phyloP scores from a whole-genome alignment of 495 filamentous ascomycete genomes.

The Daldinia decipiens region DNA sequence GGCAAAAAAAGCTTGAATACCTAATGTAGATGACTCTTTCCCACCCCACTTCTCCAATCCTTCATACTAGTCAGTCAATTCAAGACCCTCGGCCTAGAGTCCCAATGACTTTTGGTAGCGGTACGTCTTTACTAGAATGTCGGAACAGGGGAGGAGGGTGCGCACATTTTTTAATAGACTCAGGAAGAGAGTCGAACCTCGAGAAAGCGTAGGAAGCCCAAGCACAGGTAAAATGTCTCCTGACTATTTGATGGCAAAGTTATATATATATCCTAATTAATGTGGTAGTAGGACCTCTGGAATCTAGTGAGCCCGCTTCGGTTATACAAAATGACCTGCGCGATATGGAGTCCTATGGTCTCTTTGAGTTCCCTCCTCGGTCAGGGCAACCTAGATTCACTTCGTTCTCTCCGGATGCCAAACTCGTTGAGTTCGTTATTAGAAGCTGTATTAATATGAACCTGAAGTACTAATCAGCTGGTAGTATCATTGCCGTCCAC shows the following conservation, averaged over 20 bases:
- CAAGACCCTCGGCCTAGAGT: neutral
- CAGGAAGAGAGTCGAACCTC: neutral
- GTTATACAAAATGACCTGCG: too few relatives aligned
- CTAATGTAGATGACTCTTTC: neutral
- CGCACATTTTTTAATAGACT: neutral
- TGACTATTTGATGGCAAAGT: too few relatives aligned
- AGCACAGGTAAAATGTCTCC: too few relatives aligned
- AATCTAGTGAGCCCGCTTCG: too few relatives aligned
- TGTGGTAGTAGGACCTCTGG: too few relatives aligned
- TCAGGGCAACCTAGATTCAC: neutral
- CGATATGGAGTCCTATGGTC: neutral
- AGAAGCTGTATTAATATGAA: neutral
- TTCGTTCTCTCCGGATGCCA: neutral
- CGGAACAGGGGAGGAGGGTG: neutral
- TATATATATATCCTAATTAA: too few relatives aligned
- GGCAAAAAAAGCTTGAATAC: neutral
- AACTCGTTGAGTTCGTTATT: neutral
- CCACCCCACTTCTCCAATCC: neutral
- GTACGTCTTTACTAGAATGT: neutral
- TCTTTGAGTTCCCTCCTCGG: neutral
- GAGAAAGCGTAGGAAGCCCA: neutral
- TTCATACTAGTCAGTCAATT: neutral
- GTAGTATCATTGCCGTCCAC: neutral
- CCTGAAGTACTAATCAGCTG: neutral
- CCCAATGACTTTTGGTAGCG: neutral